Conservation (phyloP, 352 stramenopile species). For the Thraustotheca clavata region DNA sequence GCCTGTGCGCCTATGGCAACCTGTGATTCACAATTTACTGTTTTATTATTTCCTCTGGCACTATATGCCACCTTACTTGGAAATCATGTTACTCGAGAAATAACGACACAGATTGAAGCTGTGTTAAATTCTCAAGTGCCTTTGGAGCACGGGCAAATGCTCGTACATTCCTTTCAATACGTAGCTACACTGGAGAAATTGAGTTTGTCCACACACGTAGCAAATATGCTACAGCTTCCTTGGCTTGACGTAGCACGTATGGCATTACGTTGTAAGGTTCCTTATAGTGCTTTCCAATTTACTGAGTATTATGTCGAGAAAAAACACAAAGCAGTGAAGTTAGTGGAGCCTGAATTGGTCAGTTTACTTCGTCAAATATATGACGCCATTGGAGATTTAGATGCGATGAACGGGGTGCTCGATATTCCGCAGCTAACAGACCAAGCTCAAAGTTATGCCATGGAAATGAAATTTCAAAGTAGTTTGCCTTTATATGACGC, state of each 20-base stretch:
- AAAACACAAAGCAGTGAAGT: constrained; percentile 35
- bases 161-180: constrained; percentile 77
- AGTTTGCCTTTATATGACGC: constrained; percentile 11
- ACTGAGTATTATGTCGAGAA: constrained; percentile 83
- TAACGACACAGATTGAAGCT: neutral
- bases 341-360: neutral
- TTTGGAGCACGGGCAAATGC: constrained; percentile 45
- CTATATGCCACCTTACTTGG: constrained; percentile 31
- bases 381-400: constrained; percentile 1
- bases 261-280: constrained; percentile 69
- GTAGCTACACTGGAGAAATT: constrained; percentile 66
- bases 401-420: constrained; percentile 6
- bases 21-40: constrained; percentile 43
- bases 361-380: constrained; percentile 6
- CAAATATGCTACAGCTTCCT: neutral
- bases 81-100: constrained; percentile 1
- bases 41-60: constrained; percentile 71
- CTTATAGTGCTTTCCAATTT: constrained; percentile 84
- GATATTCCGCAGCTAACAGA: constrained; percentile 17
- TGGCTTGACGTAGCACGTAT: constrained; percentile 47
- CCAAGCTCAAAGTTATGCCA: neutral
- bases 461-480: neutral
- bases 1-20: constrained; percentile 34
- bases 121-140: constrained; percentile 19
- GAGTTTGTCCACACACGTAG: constrained; percentile 1